Evolutionary conservation across 1,284 basidiomycete species (phyloP), one percentile per base, ranked within the genome.

Genomic region (Marasmius fiardii): DNA sequence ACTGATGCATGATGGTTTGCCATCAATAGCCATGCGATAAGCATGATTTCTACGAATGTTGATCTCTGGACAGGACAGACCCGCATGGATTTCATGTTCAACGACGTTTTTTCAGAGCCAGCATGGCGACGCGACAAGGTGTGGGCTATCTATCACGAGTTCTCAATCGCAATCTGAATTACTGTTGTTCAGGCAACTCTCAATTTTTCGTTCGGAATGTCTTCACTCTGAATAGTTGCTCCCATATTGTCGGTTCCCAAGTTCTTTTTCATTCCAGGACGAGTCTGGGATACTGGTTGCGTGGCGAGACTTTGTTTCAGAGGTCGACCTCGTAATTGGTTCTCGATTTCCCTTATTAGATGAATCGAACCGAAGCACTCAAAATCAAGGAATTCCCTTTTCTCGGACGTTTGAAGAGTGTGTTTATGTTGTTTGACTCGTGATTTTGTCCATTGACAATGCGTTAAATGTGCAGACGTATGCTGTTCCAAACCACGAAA

Each of bases 331-430:
- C 57, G 79, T 98, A 58, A 96, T 96, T 65, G 95, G 95, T 2
- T 98, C 98, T 98, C 77, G 95, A 98, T 81, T 82, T 97, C 63
- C 95, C 95, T 0, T 98, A 98, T 67, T 77, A 98, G 10, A 77
- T 98, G 47, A 94, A 97, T 63, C 82, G 95, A 28, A 93, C 94
- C 1, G 90, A 86, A 65, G 85, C 88, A 14, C 67, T 98, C 39
- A 93, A 90, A 65, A 78, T 81, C 0, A 69, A 73, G 12, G 81
- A 80, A 28, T 98, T 98, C 67, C 82, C 87, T 0, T 88, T 75
- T 65, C 79, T 98, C 0, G 93, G 95, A 18, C 78, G 92, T 58
- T 73, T 97, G 56, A 86, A 78, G 65, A 81, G 93, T 93, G 59
- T 21, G 80, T 70, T 2, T 21, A 24, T 21, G 7, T 44, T 28